Conservation (phyloP, 768 basidiomycete genomes). For the Lentinula boryana region DNA sequence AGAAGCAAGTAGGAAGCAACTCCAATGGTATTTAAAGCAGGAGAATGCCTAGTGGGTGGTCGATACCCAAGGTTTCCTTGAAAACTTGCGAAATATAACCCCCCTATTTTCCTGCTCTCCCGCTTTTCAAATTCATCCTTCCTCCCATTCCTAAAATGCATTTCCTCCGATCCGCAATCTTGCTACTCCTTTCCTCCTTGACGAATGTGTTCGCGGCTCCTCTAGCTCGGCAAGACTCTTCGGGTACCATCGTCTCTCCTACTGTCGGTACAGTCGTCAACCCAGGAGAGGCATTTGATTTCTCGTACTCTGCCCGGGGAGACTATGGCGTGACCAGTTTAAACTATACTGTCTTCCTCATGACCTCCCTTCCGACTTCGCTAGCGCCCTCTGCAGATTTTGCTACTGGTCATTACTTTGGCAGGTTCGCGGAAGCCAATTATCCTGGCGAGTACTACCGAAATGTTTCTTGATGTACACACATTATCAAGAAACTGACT, state of each 20-base stretch:
- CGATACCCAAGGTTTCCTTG: background rate
- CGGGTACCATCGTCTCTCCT: constrained; percentile 16
- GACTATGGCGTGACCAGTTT: constrained; percentile 27
- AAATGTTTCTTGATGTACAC: background rate
- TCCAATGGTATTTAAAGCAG: background rate
- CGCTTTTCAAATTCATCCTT: background rate
- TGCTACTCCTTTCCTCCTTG: background rate
- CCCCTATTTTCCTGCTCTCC: background rate
- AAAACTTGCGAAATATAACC: background rate
- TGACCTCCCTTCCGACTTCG: constrained; percentile 23
- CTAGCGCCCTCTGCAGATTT: constrained; percentile 21
- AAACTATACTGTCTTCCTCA: constrained; percentile 33
- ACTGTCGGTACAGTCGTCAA: constrained; percentile 25
- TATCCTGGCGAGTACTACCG: constrained; percentile 29
- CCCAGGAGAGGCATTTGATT: constrained; percentile 35
- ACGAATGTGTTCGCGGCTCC: background rate
- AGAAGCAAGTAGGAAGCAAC: background rate
- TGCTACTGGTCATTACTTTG: constrained; percentile 36
- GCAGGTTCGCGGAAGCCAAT: constrained; percentile 34
- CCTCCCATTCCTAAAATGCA: background rate
- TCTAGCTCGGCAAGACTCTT: background rate
- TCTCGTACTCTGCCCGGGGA: constrained; percentile 28
- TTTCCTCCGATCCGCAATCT: background rate
- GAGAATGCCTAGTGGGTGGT: background rate
- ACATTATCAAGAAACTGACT: background rate